These are phyloP conservation scores for Berberis vulgaris DNA, from an alignment of 164 flowering plant genomes.

Conservation along the genomic window DNA sequence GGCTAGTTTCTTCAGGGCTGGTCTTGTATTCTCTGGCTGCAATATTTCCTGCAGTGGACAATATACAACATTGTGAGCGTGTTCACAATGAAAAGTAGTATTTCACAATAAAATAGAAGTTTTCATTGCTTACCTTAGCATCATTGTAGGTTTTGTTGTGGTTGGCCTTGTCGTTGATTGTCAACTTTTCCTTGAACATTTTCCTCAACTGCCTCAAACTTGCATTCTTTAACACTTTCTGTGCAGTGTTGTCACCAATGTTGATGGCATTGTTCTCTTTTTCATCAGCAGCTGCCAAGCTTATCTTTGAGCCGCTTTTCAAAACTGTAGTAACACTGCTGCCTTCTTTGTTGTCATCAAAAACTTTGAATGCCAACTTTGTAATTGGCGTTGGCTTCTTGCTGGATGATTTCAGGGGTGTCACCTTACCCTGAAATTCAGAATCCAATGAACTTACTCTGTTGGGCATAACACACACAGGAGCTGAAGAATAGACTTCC, in stretches of 20 bases:
- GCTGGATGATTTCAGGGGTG: slow-evolving; percentile 13
- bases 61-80: not conserved
- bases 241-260: not conserved
- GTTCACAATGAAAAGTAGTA: not conserved
- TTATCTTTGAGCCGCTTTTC: not conserved
- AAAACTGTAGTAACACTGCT: slow-evolving; percentile 9
- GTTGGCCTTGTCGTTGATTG: not conserved
- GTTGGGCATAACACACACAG: too few species aligned
- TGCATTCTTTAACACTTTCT: not conserved
- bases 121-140: slow-evolving; percentile 15
- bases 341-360: slow-evolving; percentile 26
- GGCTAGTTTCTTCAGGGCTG: slow-evolving; percentile 27
- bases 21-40: slow-evolving; percentile 16
- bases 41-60: slow-evolving; percentile 1
- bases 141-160: not conserved
- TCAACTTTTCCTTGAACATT: slow-evolving; percentile 20
- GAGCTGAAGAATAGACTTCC: too few species aligned
- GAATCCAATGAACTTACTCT: too few species aligned
- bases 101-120: not conserved
- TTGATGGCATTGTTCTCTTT: slow-evolving; percentile 7
- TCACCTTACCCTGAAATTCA: not conserved
- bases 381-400: slow-evolving; percentile 9
- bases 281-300: slow-evolving; percentile 2
- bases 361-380: slow-evolving; percentile 6
- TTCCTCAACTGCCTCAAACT: slow-evolving; percentile 38